Conservation (phyloP, 2,329 filamentous ascomycete genomes). For the Fusarium paranaense region DNA sequence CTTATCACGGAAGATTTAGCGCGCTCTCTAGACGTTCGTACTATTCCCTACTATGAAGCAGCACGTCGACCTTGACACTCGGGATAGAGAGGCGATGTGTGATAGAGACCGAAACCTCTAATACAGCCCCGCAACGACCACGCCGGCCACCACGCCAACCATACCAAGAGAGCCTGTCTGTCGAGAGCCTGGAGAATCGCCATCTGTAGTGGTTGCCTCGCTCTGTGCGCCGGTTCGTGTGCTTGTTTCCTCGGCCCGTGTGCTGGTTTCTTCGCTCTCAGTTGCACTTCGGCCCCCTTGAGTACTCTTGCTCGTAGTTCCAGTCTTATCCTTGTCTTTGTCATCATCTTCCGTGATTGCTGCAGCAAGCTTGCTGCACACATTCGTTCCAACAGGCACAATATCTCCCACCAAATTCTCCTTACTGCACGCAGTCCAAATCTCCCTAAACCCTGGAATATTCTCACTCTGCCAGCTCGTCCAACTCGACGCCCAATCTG, state of each 20-base stretch:
- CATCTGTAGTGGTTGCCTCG: background rate
- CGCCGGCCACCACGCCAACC: background rate
- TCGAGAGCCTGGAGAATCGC: background rate
- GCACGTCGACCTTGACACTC: background rate
- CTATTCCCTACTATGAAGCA: background rate
- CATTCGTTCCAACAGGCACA: background rate
- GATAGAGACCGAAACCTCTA: background rate
- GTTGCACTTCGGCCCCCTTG: background rate
- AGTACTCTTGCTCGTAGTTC: background rate
- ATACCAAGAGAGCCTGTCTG: background rate
- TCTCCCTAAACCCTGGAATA: background rate
- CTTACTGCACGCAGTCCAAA: constrained; percentile 1
- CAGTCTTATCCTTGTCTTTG: background rate
- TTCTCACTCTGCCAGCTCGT: background rate
- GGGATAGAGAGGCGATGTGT: background rate
- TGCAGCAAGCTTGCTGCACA: background rate
- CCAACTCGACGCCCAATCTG: background rate
- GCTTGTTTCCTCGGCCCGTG: background rate
- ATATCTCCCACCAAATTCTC: background rate
- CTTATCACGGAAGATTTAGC: background rate
- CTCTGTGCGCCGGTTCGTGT: background rate
- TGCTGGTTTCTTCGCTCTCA: background rate
- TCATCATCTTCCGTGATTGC: background rate
- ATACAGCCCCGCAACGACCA: background rate
- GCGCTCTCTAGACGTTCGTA: background rate